Base-by-base conservation (phyloP, 1,139 yeast species). In the Yamadazyma dendronema region DNA sequence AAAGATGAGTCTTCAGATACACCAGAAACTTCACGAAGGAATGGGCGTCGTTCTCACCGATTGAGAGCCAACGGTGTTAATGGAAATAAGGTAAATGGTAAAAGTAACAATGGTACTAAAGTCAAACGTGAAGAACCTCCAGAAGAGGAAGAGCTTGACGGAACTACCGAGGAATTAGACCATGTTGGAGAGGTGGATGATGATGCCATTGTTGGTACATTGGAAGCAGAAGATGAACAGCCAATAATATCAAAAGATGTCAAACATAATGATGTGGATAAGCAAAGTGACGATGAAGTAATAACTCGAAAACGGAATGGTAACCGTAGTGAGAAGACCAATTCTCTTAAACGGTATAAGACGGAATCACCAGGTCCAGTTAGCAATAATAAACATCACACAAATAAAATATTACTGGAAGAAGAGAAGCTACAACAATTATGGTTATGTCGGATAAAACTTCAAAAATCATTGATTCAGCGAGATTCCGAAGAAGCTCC, bases 391-490 rank as follows among this genome's bases (percentile, higher is more conserved):
- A 19, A n/a, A n/a, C n/a, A 19, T 9, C 42, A 28, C 39, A 5
- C n/a, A 8, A 11, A 6, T 34, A 36, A 37, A 37, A 26, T 33
- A 38, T 43, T 55, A 27, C 54, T 57, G 12, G 64, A 62, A 29
- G 69, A 68, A 36, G 75, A 70, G 41, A 62, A 61, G 43, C 67
- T 67, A 41, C 72, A 70, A 39, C 77, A 71, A 49, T 59, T 71
- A 36, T 70, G 75, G 75, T 56, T 70, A 21, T 71, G 76, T 44
- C 60, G 77, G 30, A 68, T 68, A 41, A 68, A 69, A 44, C 60
- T 71, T 36, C 77, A 71, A 52, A 54, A 73, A 43, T 59, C 74
- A 12, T 55, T 71, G 25, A 70, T 71, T 40, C 77, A 71, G 50
- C 47, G 75, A 45, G 67, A 66, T 46, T 70, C 66, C 42, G 53